phyloP scores from a whole-genome alignment of 2,329 filamentous ascomycete species.

The Scytalidium lignicola region DNA sequence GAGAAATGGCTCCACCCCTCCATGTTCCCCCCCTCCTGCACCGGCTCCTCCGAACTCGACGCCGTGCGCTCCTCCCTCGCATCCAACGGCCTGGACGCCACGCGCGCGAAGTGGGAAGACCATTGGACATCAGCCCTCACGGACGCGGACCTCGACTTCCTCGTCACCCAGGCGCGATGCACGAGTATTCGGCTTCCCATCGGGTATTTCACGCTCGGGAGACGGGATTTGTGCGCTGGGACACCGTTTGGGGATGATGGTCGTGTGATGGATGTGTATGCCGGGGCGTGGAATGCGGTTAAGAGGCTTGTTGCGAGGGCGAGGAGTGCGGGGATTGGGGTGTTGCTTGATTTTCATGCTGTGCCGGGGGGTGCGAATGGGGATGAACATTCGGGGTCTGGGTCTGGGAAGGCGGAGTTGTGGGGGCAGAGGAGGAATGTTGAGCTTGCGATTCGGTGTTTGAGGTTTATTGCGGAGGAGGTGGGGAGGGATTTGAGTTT shows the following conservation, averaged over 20 bases:
- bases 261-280: constrained; percentile 44
- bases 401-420: constrained; percentile 43
- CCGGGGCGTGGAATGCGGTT: constrained; percentile 47
- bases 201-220: constrained; percentile 52
- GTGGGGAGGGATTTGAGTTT: constrained; percentile 15
- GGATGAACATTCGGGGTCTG: constrained; percentile 51
- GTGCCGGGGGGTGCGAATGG: constrained; percentile 53
- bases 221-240: constrained; percentile 39
- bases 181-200: constrained; percentile 56
- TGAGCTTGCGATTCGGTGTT: constrained; percentile 39
- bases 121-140: constrained; percentile 47
- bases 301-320: constrained; percentile 41
- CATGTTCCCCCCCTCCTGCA: constrained; percentile 40
- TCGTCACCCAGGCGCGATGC: constrained; percentile 45
- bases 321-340: constrained; percentile 43
- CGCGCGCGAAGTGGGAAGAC: constrained; percentile 44
- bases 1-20: constrained; percentile 51
- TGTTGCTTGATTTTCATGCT: constrained; percentile 54
- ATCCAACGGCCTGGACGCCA: constrained; percentile 40
- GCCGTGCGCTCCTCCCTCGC: constrained; percentile 41
- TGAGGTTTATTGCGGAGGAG: constrained; percentile 46
- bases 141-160: constrained; percentile 47
- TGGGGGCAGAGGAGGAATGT: constrained; percentile 41
- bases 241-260: constrained; percentile 47
- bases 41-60: constrained; percentile 44